phyloP scores from a whole-genome alignment of 108 stramenopile species.

The Parmales sp. region DNA sequence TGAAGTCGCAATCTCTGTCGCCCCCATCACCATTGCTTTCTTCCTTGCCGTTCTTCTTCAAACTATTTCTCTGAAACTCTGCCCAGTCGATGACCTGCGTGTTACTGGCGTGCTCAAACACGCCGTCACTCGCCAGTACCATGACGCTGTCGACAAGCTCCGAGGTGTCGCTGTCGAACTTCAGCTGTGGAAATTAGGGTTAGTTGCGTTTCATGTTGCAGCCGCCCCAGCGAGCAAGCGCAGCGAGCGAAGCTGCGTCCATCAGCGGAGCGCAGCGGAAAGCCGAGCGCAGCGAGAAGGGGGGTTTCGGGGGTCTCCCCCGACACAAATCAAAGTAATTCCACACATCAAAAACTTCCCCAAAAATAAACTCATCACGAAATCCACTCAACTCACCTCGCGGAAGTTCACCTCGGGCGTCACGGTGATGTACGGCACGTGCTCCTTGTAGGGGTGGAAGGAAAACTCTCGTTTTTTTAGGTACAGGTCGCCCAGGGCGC shows the following conservation, averaged over 20 bases:
- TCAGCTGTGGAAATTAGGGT: too few species aligned
- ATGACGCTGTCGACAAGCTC: conserved; percentile 58
- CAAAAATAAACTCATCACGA: too few species aligned
- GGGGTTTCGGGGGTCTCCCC: too few species aligned
- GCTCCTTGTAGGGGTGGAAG: conserved; percentile 68
- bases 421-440: conserved; percentile 72
- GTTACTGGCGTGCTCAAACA: conserved; percentile 68
- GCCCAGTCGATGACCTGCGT: conserved; percentile 62
- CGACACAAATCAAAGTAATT: too few species aligned
- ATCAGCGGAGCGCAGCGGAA: too few species aligned
- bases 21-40: background rate
- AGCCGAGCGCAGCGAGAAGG: too few species aligned
- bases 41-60: background rate
- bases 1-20: too few species aligned
- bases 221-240: too few species aligned
- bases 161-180: conserved; percentile 29
- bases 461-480: conserved; percentile 64
- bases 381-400: background rate
- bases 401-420: conserved; percentile 67
- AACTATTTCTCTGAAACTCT: conserved; percentile 6
- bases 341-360: too few species aligned
- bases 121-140: conserved; percentile 69
- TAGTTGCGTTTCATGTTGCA: too few species aligned
- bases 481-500: conserved; percentile 74
- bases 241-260: too few species aligned